These are phyloP conservation scores for Globisporangium camurandrum DNA, from an alignment of 352 stramenopile species.

Conservation along the genomic window DNA sequence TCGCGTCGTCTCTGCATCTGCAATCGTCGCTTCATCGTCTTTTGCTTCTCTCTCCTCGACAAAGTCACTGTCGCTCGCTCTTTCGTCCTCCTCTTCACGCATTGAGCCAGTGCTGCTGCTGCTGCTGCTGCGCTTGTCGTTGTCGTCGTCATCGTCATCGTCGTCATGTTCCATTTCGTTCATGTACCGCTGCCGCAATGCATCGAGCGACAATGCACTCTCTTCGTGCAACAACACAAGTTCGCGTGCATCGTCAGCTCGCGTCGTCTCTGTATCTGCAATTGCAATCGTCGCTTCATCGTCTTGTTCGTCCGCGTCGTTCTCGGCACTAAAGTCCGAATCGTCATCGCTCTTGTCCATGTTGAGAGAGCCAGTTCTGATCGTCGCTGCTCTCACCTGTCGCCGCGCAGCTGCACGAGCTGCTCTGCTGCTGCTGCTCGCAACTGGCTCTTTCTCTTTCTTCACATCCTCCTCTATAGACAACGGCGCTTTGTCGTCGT, in stretches of 20 bases:
- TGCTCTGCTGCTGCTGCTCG: too few species aligned
- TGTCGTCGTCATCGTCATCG: slow-evolving; percentile 9
- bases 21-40: slow-evolving; percentile 90
- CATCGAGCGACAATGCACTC: slow-evolving; percentile 89
- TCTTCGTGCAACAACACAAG: slow-evolving; percentile 85
- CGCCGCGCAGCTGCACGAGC: too few species aligned
- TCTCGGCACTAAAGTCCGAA: slow-evolving; percentile 24
- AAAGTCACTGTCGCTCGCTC: slow-evolving; percentile 29
- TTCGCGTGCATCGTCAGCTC: slow-evolving; percentile 56
- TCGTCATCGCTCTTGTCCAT: slow-evolving; percentile 24
- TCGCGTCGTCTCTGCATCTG: slow-evolving; percentile 17
- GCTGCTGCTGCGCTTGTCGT: background rate
- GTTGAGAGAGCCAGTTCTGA: too few species aligned
- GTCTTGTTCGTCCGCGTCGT: slow-evolving; percentile 46
- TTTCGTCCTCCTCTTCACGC: slow-evolving; percentile 14
- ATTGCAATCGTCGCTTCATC: slow-evolving; percentile 87
- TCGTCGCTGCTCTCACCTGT: too few species aligned
- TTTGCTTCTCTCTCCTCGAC: slow-evolving; percentile 27
- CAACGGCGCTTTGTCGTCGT: slow-evolving; percentile 2
- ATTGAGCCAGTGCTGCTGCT: slow-evolving; percentile 8
- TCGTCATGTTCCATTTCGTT: slow-evolving; percentile 9
- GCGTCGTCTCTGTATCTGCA: slow-evolving; percentile 50
- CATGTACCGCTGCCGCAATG: slow-evolving; percentile 42
- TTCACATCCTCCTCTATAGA: too few species aligned
- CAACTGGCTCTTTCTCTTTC: too few species aligned